Conservation (phyloP, 306 rosid genomes). For the Rubus idaeus region DNA sequence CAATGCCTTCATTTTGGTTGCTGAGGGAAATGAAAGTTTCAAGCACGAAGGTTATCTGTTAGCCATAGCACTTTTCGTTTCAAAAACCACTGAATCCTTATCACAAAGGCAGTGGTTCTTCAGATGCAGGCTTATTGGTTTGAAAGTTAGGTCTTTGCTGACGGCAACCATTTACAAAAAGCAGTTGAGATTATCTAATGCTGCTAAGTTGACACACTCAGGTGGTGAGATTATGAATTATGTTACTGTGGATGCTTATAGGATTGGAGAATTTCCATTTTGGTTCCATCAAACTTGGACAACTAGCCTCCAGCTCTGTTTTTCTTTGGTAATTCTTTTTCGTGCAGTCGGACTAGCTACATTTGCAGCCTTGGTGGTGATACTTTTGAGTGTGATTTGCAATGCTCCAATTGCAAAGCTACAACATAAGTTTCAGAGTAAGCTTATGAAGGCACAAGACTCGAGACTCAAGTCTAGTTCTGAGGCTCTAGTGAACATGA, state of each 20-base stretch:
- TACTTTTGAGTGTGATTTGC: constrained; percentile 61
- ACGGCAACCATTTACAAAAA: constrained; percentile 75
- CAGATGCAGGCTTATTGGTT: constrained; percentile 64
- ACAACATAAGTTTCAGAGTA: constrained; percentile 71
- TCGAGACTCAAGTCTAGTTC: constrained; percentile 61
- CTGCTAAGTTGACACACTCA: constrained; percentile 64
- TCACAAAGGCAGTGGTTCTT: constrained; percentile 95
- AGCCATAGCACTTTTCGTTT: constrained; percentile 54
- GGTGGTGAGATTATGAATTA: constrained; percentile 88
- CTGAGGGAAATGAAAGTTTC: constrained; percentile 71
- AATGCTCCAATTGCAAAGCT: constrained; percentile 83
- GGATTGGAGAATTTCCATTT: constrained; percentile 90
- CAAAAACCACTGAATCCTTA: constrained; percentile 62
- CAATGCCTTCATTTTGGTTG: constrained; percentile 74
- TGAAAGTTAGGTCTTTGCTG: constrained; percentile 68
- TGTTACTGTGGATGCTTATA: constrained; percentile 83
- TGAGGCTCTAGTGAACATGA: constrained; percentile 85
- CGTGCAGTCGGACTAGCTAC: constrained; percentile 80
- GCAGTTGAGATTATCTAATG: constrained; percentile 65
- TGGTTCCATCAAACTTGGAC: constrained; percentile 96
- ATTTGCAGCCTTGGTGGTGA: constrained; percentile 67
- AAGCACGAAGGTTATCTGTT: constrained; percentile 68
- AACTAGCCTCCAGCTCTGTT: constrained; percentile 65
- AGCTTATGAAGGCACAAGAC: constrained; percentile 83
- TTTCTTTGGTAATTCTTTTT: constrained; percentile 59